Evolutionary conservation across 192 early-diverging fungal species (phyloP), one percentile per base, ranked within the genome.

Genomic region (Gamsiella multidivaricata): DNA sequence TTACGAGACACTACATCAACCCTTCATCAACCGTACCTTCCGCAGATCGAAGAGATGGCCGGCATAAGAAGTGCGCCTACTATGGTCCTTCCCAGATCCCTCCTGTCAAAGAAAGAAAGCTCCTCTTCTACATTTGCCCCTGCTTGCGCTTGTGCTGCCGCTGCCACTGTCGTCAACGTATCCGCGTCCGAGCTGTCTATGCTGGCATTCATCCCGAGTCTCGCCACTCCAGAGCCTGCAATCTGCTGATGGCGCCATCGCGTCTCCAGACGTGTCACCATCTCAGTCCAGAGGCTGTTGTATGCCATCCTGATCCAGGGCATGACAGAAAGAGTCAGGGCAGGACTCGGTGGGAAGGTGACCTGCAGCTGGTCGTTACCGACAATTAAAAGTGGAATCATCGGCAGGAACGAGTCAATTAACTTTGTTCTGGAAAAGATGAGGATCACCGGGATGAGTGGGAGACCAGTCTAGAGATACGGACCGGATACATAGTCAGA

Each of bases 61-160:
- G 91, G 91, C 64, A 90, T 84, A 36, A 89, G 64, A 20, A 92
- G 68, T 20, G 90, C 88, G 47, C 90, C 88, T 10, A 91, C 84
- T 37, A 90, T 87, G 2, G 84, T 89, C 14, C 87, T 79, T 23
- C 88, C 86, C 22, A 90, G 51, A 59, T 84, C 81, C 18, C 79
- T 75, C 17, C 85, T 75, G 43, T 87, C 88, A 37, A 87, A 72
- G 12, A 88, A 83, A 49, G 88, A 83, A 5, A 87, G 80, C 3
- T 87, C 82, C 26, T 89, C 88, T 63, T 83, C 80, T 62, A 60
- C 54, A 39, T 50, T 55, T 31, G 26, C 42, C 18, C 26, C 74
- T n/a, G 33, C 78, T 20, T 71, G 62, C 31, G 39, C 60, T 32
- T 69, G 29, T 41, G 50, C 80, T 1, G 54, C 57, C 17, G 59